These are phyloP conservation scores for Salvia sclarea DNA, from an alignment of 305 asterid species.

Conservation along the genomic window DNA sequence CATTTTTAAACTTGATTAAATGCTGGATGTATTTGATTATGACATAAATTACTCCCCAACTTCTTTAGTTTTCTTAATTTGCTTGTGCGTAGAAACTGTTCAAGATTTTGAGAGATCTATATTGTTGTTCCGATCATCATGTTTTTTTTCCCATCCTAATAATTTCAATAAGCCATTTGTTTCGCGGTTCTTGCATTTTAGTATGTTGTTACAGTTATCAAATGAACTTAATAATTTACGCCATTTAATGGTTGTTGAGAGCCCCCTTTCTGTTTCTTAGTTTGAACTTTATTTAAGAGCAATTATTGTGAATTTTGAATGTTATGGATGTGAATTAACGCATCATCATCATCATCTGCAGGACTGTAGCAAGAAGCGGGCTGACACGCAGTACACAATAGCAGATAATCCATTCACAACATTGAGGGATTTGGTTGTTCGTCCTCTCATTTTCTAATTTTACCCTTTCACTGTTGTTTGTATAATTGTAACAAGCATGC, in stretches of 20 bases:
- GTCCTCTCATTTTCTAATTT: constrained; percentile 39
- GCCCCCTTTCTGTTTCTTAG: neutral
- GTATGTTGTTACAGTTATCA: neutral
- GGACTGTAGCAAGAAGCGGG: constrained; percentile 73
- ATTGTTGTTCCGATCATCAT: neutral
- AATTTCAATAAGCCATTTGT: neutral
- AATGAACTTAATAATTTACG: neutral
- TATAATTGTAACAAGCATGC: constrained; percentile 75
- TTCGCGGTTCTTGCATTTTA: constrained; percentile 5
- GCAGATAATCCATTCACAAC: constrained; percentile 40
- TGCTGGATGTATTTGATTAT: neutral
- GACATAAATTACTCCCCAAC: neutral
- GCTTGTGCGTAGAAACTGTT: neutral
- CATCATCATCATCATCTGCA: constrained; percentile 38
- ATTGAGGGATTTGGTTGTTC: constrained; percentile 40
- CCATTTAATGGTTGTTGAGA: neutral
- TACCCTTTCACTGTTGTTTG: constrained; percentile 56
- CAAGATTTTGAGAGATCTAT: neutral
- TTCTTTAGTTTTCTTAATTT: neutral
- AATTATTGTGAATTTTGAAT: constrained; percentile 8
- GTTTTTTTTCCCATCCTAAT: neutral
- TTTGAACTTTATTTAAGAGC: neutral
- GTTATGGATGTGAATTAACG: constrained; percentile 4
- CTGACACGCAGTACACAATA: constrained; percentile 76
- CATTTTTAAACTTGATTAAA: neutral